Conservation (phyloP, 2,329 filamentous ascomycete genomes). For the Sporothrix euskadiensis region DNA sequence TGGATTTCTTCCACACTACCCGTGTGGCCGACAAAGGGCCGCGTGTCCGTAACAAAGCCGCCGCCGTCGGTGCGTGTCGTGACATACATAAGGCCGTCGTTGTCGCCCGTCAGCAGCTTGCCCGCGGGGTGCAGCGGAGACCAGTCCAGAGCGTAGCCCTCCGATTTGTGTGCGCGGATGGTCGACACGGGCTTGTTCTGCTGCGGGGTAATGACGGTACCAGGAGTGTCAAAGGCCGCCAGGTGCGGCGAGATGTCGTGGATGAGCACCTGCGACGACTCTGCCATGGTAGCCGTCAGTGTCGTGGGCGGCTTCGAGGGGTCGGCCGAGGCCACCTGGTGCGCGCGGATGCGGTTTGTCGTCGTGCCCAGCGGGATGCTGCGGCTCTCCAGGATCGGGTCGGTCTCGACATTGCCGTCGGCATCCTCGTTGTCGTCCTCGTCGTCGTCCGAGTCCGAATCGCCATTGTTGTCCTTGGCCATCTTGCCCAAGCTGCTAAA, state of each 20-base stretch:
- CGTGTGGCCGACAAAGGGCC: slow-evolving; percentile 79
- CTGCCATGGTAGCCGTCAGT: slow-evolving; percentile 87
- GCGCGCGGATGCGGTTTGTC: slow-evolving; percentile 88
- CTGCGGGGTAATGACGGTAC: slow-evolving; percentile 73
- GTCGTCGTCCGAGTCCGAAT: slow-evolving; percentile 66
- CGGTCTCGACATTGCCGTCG: slow-evolving; percentile 73
- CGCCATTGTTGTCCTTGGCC: slow-evolving; percentile 57
- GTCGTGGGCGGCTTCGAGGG: slow-evolving; percentile 72
- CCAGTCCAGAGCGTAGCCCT: slow-evolving; percentile 98
- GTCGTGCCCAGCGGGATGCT: slow-evolving; percentile 82
- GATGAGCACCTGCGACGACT: slow-evolving; percentile 84
- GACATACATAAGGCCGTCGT: slow-evolving; percentile 82
- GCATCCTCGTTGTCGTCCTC: slow-evolving; percentile 65
- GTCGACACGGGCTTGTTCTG: slow-evolving; percentile 88
- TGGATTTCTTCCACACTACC: slow-evolving; percentile 91
- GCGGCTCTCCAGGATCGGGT: slow-evolving; percentile 92
- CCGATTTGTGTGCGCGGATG: slow-evolving; percentile 84
- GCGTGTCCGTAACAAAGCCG: slow-evolving; percentile 82
- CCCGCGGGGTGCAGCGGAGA: slow-evolving; percentile 77
- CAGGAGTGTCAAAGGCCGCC: slow-evolving; percentile 84
- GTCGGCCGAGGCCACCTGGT: slow-evolving; percentile 74
- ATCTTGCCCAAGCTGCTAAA: slow-evolving; percentile 88
- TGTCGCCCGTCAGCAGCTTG: slow-evolving; percentile 89
- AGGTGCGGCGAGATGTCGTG: slow-evolving; percentile 93
- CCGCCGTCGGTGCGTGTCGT: slow-evolving; percentile 86